Evolutionary conservation across 2,329 filamentous ascomycete genomes (phyloP), one percentile per base, ranked within the genome.

Genomic region (Penicillium sp.): DNA sequence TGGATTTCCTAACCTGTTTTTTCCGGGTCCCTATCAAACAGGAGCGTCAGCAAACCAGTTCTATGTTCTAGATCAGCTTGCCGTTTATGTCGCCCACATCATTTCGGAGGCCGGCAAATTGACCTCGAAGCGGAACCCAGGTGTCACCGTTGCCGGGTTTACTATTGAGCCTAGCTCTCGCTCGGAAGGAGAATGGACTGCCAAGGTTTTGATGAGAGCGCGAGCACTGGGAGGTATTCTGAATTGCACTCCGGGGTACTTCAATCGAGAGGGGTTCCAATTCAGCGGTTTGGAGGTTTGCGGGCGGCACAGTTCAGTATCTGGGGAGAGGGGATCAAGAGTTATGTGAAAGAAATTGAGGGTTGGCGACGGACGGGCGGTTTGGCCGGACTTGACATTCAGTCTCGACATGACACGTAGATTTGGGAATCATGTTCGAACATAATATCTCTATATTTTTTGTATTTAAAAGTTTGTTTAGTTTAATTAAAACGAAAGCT

Each of bases 1-100:
- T 58, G 76, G 74, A 0, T 85, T 85, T 56, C 83, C 83, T 1
- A 86, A 86, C 60, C 61, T 84, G 45, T 81, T 83, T 74, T 78
- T 79, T 62, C 64, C 75, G 0, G 77, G 77, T 13, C 63, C 74
- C 0, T 53, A 67, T n/a, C 81, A 84, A 66, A 63, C 70, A 1
- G 76, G 69, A 35, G 67, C 72, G 1, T 69, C 72, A 2, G 64
- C 68, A 2, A 81, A 80, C 60, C 73, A 73, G 24, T 66, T 69
- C 39, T 75, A 72, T 37, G 59, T 67, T 1, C 62, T 78, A 5
- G 75, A 78, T 29, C 61, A 69, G 0, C 56, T 73, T 11, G 67
- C 73, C 5, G 65, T 63, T 8, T 81, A 84, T 51, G 71, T 76
- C 5, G 78, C 77, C 0, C 76, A 79, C 52, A 76, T 81, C 31